Evolutionary conservation across 352 stramenopile species (phyloP), one percentile per base, ranked within the genome.

Genomic region (Globisporangium cederbergense): DNA sequence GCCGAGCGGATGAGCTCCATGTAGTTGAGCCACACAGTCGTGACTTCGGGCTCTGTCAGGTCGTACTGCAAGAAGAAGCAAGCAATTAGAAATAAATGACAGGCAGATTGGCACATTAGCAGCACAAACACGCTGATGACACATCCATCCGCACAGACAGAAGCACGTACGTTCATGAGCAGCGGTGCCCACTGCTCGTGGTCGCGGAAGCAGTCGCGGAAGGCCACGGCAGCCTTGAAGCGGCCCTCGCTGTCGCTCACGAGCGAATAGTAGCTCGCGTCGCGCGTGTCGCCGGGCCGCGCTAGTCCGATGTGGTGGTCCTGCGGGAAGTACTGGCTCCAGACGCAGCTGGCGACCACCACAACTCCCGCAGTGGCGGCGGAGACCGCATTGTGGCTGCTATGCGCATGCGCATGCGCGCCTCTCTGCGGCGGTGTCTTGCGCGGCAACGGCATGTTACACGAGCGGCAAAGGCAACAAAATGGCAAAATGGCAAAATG

Each of bases 311-410:
- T 75, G 64, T 78, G 68, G 58, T 89, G 79, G 65, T 92, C 81
- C 25, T 85, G 68, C 2, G 81, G 79, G 64, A 90, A 92, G 65
- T 90, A 92, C 68, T 89, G 83, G 51, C 69, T 88, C 83, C 83
- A 92, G 40, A 92, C 83, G 62, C 78, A 76, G 45, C 77, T 92
- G 6, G 83, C 81, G 18, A 83, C 79, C 10, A 20, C 22, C 22
- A 81, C 53, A 2, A 67, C 55, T 0, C 47, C 56, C 10, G 63
- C 30, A 2, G n/a, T 38, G 22, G 46, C 46, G 49, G 50, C 38
- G 8, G 60, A 34, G 0, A 16, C 36, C 18, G 60, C 5, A 16
- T 28, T 47, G 34, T 32, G 9, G 18, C 8, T 38, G 62, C 34
- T 16, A 9, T 25, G 20, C 7, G n/a, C 36, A 4, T 45, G 25